Evolutionary conservation across 2,329 filamentous ascomycete genomes (phyloP).

Genomic region (Penicillium sp.): DNA sequence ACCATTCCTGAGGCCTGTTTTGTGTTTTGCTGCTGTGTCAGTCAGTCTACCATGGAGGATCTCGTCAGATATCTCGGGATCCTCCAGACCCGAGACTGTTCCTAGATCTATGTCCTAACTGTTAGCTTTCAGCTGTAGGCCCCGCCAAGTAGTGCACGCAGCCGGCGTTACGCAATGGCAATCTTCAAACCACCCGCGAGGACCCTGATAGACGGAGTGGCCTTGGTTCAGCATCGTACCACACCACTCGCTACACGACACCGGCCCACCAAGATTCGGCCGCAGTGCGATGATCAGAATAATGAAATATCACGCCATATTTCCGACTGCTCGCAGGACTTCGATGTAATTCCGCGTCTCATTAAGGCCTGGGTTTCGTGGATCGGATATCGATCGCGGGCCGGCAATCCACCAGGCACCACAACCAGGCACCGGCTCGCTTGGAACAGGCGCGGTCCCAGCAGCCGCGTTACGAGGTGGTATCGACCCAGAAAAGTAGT

Average conservation of each 20-base stretch:
- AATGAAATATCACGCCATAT: not conserved
- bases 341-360: not conserved
- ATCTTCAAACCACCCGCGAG: not conserved
- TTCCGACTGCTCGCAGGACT: not conserved
- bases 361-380: constrained; percentile 3
- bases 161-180: not conserved
- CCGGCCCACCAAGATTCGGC: not conserved
- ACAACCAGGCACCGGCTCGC: not conserved
- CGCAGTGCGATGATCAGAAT: not conserved
- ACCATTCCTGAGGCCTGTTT: constrained; percentile 42
- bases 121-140: not conserved
- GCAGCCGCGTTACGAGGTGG: not conserved
- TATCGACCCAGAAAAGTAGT: not conserved
- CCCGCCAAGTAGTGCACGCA: not conserved
- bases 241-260: not conserved
- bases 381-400: constrained; percentile 9
- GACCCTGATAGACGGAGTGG: not conserved
- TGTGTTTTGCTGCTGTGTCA: constrained; percentile 7
- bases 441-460: not conserved
- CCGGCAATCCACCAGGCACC: not conserved
- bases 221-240: not conserved
- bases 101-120: not conserved
- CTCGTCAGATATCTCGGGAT: not conserved
- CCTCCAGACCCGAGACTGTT: not conserved
- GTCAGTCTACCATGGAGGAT: not conserved